Evolutionary conservation across 2,329 filamentous ascomycete species (phyloP).

Genomic region (Diaporthe amygdali): DNA sequence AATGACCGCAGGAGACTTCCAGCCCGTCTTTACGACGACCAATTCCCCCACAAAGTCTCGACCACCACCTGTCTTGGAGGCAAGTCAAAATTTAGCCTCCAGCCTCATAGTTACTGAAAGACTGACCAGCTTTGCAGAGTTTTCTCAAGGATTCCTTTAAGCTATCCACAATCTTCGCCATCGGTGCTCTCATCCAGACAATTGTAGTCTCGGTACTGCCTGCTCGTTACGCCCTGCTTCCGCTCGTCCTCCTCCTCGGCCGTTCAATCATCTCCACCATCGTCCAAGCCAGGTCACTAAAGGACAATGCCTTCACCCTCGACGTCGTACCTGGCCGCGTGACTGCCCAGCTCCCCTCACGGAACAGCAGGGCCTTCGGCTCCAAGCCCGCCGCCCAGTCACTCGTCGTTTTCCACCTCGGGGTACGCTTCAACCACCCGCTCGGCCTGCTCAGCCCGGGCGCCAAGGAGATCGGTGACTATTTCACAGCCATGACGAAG

Average conservation of each 20-base stretch:
- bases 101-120: too few species aligned
- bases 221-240: conserved; percentile 19
- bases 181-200: conserved; percentile 23
- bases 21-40: conserved; percentile 14
- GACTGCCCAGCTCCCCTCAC: conserved; percentile 23
- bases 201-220: conserved; percentile 9
- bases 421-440: conserved; percentile 52
- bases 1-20: conserved; percentile 18
- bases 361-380: neutral
- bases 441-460: conserved; percentile 54
- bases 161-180: conserved; percentile 18
- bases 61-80: neutral
- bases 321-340: conserved; percentile 18
- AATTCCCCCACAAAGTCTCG: neutral
- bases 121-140: neutral
- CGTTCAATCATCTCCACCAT: conserved; percentile 12
- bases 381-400: conserved; percentile 33
- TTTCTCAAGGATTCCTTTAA: conserved; percentile 24
- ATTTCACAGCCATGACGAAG: conserved; percentile 44
- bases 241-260: conserved; percentile 10
- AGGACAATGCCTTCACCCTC: conserved; percentile 15
- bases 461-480: conserved; percentile 41
- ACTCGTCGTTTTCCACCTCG: conserved; percentile 51
- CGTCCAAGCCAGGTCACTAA: neutral
- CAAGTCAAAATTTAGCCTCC: neutral